phyloP scores from a whole-genome alignment of 208 protist genomes.

The Leishmania tropica region DNA sequence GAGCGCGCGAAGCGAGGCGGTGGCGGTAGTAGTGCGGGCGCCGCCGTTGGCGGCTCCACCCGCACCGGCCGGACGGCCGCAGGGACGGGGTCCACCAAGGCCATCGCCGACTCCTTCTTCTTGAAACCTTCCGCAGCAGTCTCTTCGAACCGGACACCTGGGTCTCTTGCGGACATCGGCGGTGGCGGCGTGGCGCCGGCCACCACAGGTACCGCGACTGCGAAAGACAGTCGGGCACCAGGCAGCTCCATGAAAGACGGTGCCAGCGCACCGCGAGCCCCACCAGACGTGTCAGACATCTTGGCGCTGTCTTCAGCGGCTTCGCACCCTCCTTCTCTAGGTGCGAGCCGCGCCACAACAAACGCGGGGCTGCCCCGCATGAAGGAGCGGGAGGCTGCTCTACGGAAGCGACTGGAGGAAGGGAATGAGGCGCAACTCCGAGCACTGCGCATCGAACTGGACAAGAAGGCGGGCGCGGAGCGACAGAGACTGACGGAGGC shows the following conservation, averaged over 20 bases:
- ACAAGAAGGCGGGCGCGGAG: constrained; percentile 30
- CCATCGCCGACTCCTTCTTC: constrained; percentile 43
- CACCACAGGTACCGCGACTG: background rate
- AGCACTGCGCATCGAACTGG: constrained; percentile 39
- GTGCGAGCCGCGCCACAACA: background rate
- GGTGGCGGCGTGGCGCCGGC: background rate
- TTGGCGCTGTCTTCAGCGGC: constrained; percentile 12
- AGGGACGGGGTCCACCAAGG: constrained; percentile 37
- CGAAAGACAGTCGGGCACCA: background rate
- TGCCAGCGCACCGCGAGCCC: constrained; percentile 15
- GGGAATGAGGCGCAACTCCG: constrained; percentile 50
- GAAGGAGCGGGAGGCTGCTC: constrained; percentile 58
- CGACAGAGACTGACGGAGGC: constrained; percentile 29
- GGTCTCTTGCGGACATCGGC: background rate
- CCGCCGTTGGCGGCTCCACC: background rate
- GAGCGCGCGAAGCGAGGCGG: constrained; percentile 47
- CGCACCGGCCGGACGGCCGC: background rate
- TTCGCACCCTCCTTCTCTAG: background rate
- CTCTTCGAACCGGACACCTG: background rate
- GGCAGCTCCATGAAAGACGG: constrained; percentile 7
- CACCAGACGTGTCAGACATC: constrained; percentile 26
- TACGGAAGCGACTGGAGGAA: constrained; percentile 59
- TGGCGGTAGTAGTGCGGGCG: background rate
- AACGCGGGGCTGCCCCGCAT: constrained; percentile 20
- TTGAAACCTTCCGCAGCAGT: constrained; percentile 2